Evolutionary conservation across 2,329 filamentous ascomycete genomes (phyloP).

Genomic region (Teratosphaeria zuluensis): DNA sequence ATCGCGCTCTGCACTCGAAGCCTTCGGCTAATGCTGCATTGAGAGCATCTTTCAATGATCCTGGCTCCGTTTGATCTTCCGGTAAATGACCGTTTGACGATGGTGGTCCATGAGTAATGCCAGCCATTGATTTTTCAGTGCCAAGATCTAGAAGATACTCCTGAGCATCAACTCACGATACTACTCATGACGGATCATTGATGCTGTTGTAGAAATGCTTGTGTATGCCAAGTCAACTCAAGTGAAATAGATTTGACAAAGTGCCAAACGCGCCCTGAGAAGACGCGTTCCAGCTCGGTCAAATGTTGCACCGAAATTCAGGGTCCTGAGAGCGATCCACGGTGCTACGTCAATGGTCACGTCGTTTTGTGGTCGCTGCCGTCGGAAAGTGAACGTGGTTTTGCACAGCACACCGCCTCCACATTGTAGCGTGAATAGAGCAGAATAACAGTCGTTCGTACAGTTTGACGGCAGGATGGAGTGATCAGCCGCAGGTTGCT

Average conservation of each 20-base stretch:
- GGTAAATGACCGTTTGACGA: neutral
- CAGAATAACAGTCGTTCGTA: neutral
- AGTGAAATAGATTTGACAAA: neutral
- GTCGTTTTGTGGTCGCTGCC: neutral
- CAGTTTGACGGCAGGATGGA: neutral
- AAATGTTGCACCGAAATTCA: neutral
- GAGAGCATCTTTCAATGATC: conserved; percentile 32
- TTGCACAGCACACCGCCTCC: neutral
- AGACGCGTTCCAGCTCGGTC: neutral
- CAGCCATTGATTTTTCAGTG: neutral
- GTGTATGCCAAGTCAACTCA: neutral
- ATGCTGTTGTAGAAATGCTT: neutral
- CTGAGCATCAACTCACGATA: neutral
- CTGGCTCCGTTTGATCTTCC: neutral
- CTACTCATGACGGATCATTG: neutral
- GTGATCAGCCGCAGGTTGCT: neutral
- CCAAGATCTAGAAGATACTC: neutral
- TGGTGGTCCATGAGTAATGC: neutral
- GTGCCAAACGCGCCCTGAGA: neutral
- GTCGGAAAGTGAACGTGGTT: neutral
- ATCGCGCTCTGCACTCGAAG: conserved; percentile 61
- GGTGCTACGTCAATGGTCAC: neutral
- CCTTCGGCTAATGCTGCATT: conserved; percentile 43
- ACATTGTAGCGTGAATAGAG: neutral
- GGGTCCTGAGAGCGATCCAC: neutral